Evolutionary conservation across 2,329 filamentous ascomycete species (phyloP), one percentile per base, ranked within the genome.

Genomic region (Tolypocladium guangdongense): DNA sequence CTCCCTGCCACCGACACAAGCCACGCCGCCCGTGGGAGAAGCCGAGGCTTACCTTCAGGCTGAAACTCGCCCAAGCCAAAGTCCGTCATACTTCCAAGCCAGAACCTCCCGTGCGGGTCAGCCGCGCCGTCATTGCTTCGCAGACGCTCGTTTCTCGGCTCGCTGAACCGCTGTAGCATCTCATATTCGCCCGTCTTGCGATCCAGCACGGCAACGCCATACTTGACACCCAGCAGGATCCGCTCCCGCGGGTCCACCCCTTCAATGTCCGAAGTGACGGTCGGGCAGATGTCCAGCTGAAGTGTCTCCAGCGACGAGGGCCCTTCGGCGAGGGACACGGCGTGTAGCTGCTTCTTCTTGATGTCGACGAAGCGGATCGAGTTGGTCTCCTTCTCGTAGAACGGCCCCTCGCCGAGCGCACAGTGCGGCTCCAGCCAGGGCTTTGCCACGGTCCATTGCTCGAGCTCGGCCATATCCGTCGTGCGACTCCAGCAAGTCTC

Each of bases 41-140:
- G 33, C 27, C 2, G 11, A 69, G 49, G 60, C 71, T 65, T 61
- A 80, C 80, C 79, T 67, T 85, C 78, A 47, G 81, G 73, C 62
- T 83, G 74, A 53, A 88, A 86, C 3, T 70, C 68, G 36, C 78
- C 78, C 22, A 72, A 60, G 18, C 69, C 70, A 61, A 82, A 81
- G 64, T 95, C 89, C 57, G 89, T 93, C 88, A 96, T 95, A 57
- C 81, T 81, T 8, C 90, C 89, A 7, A 90, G 76, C 87, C 89
- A 95, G 71, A 92, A 93, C 36, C 89, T 77, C 35, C 91, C 90
- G 57, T 84, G 78, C 30, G 83, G 84, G 64, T 96, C 90, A 51
- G 88, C 83, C 6, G 83, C 86, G 48, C 90, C 90, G 64, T 96
- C 91, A 65, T 96, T 96, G 68, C 86, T 78, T 54, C 82, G 73